phyloP scores from a whole-genome alignment of 495 filamentous ascomycete species.

The Aspergillus carlsbadensis region DNA sequence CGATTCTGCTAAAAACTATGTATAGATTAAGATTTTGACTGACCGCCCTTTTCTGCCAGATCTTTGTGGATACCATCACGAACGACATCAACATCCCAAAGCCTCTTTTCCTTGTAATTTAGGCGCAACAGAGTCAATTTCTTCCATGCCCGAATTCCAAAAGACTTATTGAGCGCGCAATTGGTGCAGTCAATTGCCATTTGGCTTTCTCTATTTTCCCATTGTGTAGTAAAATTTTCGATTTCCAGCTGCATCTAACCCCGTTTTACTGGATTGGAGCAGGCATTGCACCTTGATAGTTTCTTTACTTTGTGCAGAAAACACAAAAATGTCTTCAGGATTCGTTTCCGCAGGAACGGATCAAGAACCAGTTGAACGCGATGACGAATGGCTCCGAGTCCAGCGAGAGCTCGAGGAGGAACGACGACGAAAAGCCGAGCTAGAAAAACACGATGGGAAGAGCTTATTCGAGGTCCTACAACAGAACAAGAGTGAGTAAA shows the following conservation, averaged over 20 bases:
- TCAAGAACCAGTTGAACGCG: constrained; percentile 57
- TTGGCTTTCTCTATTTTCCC: too few species aligned
- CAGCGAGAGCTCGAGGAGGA: constrained; percentile 75
- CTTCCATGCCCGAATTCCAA: too few species aligned
- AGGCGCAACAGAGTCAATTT: too few species aligned
- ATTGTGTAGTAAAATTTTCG: not conserved
- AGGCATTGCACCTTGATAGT: not conserved
- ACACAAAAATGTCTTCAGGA: constrained; percentile 67
- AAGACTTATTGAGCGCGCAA: too few species aligned
- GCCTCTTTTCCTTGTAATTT: too few species aligned
- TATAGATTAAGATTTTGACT: too few species aligned
- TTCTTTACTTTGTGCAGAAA: not conserved
- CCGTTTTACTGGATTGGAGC: not conserved
- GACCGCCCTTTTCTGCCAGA: too few species aligned
- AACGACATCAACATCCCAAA: too few species aligned
- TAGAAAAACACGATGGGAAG: constrained; percentile 59
- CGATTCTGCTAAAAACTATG: too few species aligned
- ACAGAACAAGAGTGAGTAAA: constrained; percentile 82
- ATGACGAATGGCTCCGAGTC: constrained; percentile 74
- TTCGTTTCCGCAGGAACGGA: constrained; percentile 87
- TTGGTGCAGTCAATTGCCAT: not conserved
- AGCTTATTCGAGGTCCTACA: constrained; percentile 84
- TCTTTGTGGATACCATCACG: too few species aligned
- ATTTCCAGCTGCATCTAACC: not conserved
- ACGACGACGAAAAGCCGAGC: constrained; percentile 57